A percentile compares a stretch with the other conserved stretches of the same genome.
Evolutionary conservation across 2,329 filamentous ascomycete genomes (phyloP).

Genomic region (Aspergillus proliferans): DNA sequence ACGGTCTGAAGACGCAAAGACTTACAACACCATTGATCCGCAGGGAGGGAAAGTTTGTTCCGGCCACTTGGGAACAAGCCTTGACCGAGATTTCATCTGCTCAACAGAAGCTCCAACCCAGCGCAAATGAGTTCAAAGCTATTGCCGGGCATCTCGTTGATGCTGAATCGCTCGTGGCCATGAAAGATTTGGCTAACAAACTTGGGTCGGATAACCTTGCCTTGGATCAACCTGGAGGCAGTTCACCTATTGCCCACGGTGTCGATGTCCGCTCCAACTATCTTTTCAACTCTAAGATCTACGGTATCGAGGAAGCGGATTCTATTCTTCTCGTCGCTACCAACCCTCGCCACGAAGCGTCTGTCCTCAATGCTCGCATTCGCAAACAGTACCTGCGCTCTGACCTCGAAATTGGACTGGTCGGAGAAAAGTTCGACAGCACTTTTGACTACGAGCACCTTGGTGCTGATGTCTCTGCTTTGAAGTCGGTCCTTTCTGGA

Average conservation of each 20-base stretch:
- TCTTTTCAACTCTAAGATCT: conserved; percentile 92
- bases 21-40: conserved; percentile 88
- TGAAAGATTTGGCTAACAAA: conserved; percentile 96
- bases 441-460: conserved; percentile 95
- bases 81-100: conserved; percentile 78
- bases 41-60: conserved; percentile 82
- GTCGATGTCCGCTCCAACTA: conserved; percentile 92
- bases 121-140: conserved; percentile 92
- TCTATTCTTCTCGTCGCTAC: conserved; percentile 86
- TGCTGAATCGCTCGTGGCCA: conserved; percentile 86
- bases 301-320: conserved; percentile 89
- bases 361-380: conserved; percentile 91
- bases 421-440: conserved; percentile 85
- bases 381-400: conserved; percentile 97
- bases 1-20: conserved; percentile 92
- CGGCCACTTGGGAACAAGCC: conserved; percentile 92
- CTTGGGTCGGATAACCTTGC: conserved; percentile 94
- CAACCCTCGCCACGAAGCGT: conserved; percentile 92
- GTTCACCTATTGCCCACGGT: conserved; percentile 80
- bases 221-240: conserved; percentile 80
- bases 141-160: conserved; percentile 88
- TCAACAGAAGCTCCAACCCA: conserved; percentile 70
- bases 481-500: conserved; percentile 80
- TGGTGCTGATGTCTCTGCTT: conserved; percentile 67
- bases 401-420: conserved; percentile 83